These are phyloP conservation scores for Hymenoscyphus fructigenus DNA, from an alignment of 2,329 filamentous ascomycete genomes.

Conservation along the genomic window DNA sequence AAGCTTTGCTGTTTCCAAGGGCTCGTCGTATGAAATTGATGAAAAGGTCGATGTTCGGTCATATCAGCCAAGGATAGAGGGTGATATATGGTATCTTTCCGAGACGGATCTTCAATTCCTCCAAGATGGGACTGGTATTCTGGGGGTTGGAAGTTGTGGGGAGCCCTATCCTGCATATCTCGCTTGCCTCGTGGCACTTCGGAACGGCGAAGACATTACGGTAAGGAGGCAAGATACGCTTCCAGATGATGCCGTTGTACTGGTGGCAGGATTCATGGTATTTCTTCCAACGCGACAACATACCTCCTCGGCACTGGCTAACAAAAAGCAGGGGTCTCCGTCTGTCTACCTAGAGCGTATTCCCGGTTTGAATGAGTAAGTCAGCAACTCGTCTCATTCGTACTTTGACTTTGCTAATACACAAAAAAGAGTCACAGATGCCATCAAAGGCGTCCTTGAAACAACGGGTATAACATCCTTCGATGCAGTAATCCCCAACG, in stretches of 20 bases:
- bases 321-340: slow-evolving; percentile 30
- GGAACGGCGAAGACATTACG: slow-evolving; percentile 28
- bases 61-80: slow-evolving; percentile 47
- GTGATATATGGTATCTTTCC: slow-evolving; percentile 56
- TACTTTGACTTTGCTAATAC: slow-evolving; percentile 32
- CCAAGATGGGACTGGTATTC: slow-evolving; percentile 57
- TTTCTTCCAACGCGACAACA: background rate
- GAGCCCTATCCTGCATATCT: slow-evolving; percentile 47
- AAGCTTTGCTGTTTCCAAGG: slow-evolving; percentile 21
- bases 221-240: slow-evolving; percentile 33
- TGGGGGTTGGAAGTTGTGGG: slow-evolving; percentile 61
- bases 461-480: slow-evolving; percentile 25
- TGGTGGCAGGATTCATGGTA: slow-evolving; percentile 35
- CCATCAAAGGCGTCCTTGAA: slow-evolving; percentile 31
- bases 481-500: slow-evolving; percentile 59
- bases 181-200: slow-evolving; percentile 38
- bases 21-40: slow-evolving; percentile 27
- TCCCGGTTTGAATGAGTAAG: slow-evolving; percentile 33
- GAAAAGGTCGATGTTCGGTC: slow-evolving; percentile 26
- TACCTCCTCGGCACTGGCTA: background rate
- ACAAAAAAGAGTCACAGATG: slow-evolving; percentile 30
- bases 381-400: slow-evolving; percentile 13
- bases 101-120: slow-evolving; percentile 60
- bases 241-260: slow-evolving; percentile 31
- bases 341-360: slow-evolving; percentile 35